Evolutionary conservation across 1,139 yeast genomes (phyloP).

Genomic region (Pichiaceae sp.): DNA sequence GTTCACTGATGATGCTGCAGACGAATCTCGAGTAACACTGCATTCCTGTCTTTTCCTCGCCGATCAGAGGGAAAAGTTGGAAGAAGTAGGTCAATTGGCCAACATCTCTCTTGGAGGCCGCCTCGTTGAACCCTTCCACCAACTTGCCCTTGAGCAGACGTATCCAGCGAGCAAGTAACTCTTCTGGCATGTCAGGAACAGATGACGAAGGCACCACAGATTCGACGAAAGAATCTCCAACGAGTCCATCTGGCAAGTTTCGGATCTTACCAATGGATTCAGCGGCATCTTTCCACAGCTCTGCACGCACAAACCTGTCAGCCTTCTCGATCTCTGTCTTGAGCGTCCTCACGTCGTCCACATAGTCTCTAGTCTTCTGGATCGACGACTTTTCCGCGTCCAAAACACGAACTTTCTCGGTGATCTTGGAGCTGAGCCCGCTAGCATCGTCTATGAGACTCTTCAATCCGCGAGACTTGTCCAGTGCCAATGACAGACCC

Average conservation of each 20-base stretch:
- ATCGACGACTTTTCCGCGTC: constrained; percentile 70
- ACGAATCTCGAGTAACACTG: constrained; percentile 78
- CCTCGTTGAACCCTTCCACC: constrained; percentile 53
- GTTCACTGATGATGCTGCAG: constrained; percentile 74
- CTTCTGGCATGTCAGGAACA: constrained; percentile 73
- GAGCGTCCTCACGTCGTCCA: constrained; percentile 54
- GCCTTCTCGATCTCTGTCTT: constrained; percentile 62
- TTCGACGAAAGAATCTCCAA: constrained; percentile 64
- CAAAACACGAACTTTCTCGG: constrained; percentile 59
- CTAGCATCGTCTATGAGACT: constrained; percentile 51
- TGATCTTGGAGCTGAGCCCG: constrained; percentile 56
- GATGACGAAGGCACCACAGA: constrained; percentile 86
- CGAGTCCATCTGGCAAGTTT: constrained; percentile 43
- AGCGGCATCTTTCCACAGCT: constrained; percentile 71
- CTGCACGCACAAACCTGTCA: constrained; percentile 54
- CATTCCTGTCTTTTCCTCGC: constrained; percentile 64
- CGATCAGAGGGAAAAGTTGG: constrained; percentile 81
- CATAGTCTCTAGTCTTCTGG: constrained; percentile 55
- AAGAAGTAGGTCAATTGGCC: constrained; percentile 68
- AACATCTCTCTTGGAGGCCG: constrained; percentile 61
- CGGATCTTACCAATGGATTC: constrained; percentile 47
- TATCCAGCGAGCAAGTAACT: constrained; percentile 50
- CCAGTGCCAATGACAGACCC: constrained; percentile 34
- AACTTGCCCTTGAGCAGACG: constrained; percentile 50
- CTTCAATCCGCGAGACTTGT: constrained; percentile 34